Evolutionary conservation across 2,329 filamentous ascomycete species (phyloP).

Genomic region (Arthrobotrys pseudoclavata): DNA sequence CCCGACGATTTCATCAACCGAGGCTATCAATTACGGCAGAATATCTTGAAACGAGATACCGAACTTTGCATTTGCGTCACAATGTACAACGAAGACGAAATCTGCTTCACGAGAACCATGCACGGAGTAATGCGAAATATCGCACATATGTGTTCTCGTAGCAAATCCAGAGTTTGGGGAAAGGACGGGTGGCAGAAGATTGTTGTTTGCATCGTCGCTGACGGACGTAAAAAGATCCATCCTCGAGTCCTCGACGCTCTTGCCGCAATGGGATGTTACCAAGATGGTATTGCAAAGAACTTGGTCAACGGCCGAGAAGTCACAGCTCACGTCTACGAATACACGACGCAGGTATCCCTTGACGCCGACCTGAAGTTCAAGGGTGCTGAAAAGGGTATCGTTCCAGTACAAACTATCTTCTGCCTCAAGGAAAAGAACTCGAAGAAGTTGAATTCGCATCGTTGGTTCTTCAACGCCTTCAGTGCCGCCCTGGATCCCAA

Average conservation of each 20-base stretch:
- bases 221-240: conserved; percentile 93
- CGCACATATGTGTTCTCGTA: conserved; percentile 92
- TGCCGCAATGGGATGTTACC: conserved; percentile 97
- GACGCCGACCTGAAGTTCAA: conserved; percentile 98
- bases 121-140: conserved; percentile 99
- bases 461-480: conserved; percentile 99
- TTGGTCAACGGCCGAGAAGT: conserved; percentile 96
- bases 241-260: conserved; percentile 92
- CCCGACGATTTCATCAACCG: conserved; percentile 90
- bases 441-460: conserved; percentile 97
- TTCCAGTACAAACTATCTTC: conserved; percentile 98
- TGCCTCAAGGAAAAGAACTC: conserved; percentile 98
- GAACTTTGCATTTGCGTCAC: conserved; percentile 97
- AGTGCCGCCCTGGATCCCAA: conserved; percentile 93
- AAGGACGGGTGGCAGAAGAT: conserved; percentile 99
- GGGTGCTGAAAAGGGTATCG: conserved; percentile 97
- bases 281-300: conserved; percentile 98
- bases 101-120: conserved; percentile 97
- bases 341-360: conserved; percentile 96
- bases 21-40: conserved; percentile 93
- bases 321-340: conserved; percentile 97
- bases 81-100: conserved; percentile 99
- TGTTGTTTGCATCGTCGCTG: conserved; percentile 95
- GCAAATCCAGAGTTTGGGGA: conserved; percentile 94
- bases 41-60: conserved; percentile 88